Percentiles rank a stretch among this genome's conserved stretches.
Conservation (phyloP, 2,329 filamentous ascomycete species). For the Exophiala alcalophila region DNA sequence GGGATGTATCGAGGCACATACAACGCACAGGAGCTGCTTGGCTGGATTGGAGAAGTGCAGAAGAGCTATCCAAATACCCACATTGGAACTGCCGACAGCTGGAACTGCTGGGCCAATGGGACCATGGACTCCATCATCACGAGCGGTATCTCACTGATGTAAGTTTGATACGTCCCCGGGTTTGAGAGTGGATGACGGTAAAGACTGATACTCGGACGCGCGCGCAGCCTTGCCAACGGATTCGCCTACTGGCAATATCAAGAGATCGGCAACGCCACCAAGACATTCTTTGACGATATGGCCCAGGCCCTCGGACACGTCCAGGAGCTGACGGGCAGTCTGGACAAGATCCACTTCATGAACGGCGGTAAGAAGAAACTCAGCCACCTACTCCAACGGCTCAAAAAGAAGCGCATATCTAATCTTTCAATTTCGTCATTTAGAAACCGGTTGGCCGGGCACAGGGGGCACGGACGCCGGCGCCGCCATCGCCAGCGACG, state of each 20-base stretch:
- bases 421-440: background rate
- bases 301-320: conserved; percentile 62
- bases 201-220: background rate
- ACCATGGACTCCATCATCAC: conserved; percentile 63
- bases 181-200: conserved; percentile 6
- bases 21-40: conserved; percentile 57
- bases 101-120: conserved; percentile 69
- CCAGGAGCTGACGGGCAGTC: conserved; percentile 55
- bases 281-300: conserved; percentile 66
- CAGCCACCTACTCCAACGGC: background rate
- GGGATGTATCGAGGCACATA: conserved; percentile 67
- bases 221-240: conserved; percentile 57
- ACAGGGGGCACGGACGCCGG: conserved; percentile 60
- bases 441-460: conserved; percentile 29
- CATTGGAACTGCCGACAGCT: conserved; percentile 67
- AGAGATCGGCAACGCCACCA: conserved; percentile 55
- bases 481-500: conserved; percentile 57
- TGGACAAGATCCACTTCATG: conserved; percentile 60
- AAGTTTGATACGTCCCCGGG: conserved; percentile 24
- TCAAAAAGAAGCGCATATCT: background rate
- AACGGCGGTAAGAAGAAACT: conserved; percentile 58
- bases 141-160: conserved; percentile 60
- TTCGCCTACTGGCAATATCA: conserved; percentile 72
- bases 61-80: conserved; percentile 53
- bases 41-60: conserved; percentile 62